phyloP scores from a whole-genome alignment of 108 stramenopile species.

The Asterionellopsis glacialis region DNA sequence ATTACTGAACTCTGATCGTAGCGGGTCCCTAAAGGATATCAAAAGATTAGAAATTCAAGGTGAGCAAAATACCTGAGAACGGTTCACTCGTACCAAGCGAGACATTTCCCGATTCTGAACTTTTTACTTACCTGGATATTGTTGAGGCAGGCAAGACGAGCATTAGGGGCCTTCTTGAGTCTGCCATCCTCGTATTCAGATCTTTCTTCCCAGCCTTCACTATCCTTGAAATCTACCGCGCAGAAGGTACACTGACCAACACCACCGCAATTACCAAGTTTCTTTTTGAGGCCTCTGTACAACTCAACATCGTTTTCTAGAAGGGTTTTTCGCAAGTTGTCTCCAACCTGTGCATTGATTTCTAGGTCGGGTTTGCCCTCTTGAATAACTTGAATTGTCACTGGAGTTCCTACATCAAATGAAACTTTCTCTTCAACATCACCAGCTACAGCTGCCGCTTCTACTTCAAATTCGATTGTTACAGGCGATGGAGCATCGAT shows the following conservation, averaged over 20 bases:
- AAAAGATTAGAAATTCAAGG: no score
- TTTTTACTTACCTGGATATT: slow-evolving; percentile 37
- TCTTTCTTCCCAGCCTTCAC: slow-evolving; percentile 59
- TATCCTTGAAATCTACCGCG: slow-evolving; percentile 58
- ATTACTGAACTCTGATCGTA: slow-evolving; percentile 30
- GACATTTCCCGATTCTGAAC: no score
- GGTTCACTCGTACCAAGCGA: no score
- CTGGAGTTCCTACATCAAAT: slow-evolving; percentile 54
- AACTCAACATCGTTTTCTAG: slow-evolving; percentile 68
- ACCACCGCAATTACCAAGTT: slow-evolving; percentile 75
- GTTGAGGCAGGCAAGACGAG: slow-evolving; percentile 70
- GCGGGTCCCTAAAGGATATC: slow-evolving; percentile 41
- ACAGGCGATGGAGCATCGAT: slow-evolving; percentile 61
- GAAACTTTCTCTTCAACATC: slow-evolving; percentile 5
- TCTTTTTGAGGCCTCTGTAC: slow-evolving; percentile 74
- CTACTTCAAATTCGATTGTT: slow-evolving; percentile 31
- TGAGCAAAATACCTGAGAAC: no score
- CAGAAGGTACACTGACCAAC: slow-evolving; percentile 77
- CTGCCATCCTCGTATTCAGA: slow-evolving; percentile 65
- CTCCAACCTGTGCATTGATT: slow-evolving; percentile 69
- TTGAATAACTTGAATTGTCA: slow-evolving; percentile 54
- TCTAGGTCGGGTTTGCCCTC: slow-evolving; percentile 43
- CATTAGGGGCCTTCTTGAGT: slow-evolving; percentile 40
- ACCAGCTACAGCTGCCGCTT: neutral
- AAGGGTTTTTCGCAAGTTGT: slow-evolving; percentile 62